A percentile compares a stretch with the other conserved stretches of the same genome.
These are phyloP conservation scores for Fistulinella prunicolor DNA, from an alignment of 768 basidiomycete species.

Conservation along the genomic window DNA sequence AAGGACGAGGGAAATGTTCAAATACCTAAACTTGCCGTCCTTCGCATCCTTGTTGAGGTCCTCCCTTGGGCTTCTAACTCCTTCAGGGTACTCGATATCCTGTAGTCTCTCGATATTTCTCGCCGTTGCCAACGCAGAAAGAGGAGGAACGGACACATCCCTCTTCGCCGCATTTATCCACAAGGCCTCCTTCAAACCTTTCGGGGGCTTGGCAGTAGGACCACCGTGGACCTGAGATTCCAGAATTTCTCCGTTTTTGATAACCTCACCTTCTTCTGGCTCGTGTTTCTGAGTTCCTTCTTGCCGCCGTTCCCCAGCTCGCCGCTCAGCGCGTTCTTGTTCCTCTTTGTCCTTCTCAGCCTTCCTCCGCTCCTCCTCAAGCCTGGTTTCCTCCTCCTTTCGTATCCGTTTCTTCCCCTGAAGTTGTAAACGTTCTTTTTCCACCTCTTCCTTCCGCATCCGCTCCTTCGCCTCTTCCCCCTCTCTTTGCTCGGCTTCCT, in stretches of 20 bases:
- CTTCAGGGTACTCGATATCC: constrained; percentile 76
- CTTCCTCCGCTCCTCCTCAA: constrained; percentile 33
- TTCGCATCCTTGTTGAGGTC: constrained; percentile 83
- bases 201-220: constrained; percentile 37
- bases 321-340: constrained; percentile 40
- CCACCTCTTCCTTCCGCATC: constrained; percentile 36
- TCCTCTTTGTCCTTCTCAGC: constrained; percentile 37
- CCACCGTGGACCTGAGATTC: constrained; percentile 34
- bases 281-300: constrained; percentile 20
- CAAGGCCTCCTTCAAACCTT: constrained; percentile 47
- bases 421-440: constrained; percentile 33
- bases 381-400: constrained; percentile 20
- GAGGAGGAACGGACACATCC: constrained; percentile 30
- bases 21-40: constrained; percentile 86
- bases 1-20: background rate
- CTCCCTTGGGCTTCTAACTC: constrained; percentile 74
- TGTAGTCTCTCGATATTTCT: constrained; percentile 81
- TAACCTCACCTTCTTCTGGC: constrained; percentile 37
- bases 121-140: constrained; percentile 74
- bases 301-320: constrained; percentile 31
- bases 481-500: too few species aligned
- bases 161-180: constrained; percentile 58
- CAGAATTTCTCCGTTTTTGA: constrained; percentile 31
- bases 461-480: constrained; percentile 43
- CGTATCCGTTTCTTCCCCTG: constrained; percentile 37